Base-by-base conservation (phyloP, 495 filamentous ascomycete genomes). In the Aspergillus cristatus region DNA sequence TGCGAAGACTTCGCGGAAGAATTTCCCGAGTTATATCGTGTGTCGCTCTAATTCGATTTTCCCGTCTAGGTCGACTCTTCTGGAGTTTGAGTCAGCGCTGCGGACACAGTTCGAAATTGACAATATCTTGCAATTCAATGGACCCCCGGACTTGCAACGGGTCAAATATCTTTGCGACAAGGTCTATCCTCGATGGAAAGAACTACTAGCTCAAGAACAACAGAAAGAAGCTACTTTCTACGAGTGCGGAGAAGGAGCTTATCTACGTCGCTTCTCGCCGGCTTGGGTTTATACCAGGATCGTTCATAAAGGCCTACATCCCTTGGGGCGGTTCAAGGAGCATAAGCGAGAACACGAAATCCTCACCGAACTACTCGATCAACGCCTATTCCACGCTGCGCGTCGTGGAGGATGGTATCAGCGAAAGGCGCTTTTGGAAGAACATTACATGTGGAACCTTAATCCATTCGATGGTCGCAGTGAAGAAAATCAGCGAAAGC, bases 261-360 rank as follows among this genome's bases (percentile, higher is more conserved):
- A 98, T 51, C 67, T 98, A 0, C 81, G 91, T 24, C 83, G 89
- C 0, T 90, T 97, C 55, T 93, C 78, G 6, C 86, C 90, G 2
- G 89, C 84, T 10, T 95, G 91, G 78, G 81, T 94, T 2, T 93
- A 94, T 49, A 96, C 91, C 0, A 72, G 91, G 14, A 89, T 98
- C 43, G 71, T 94, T 12, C 88, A 96, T 59, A 97, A 97, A 62
- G 81, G 74, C 6, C 77, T 81, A 0, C 68, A 82, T 35, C 82
- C 84, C n/a, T 71, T 94, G 15, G 90, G 82, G 6, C 77, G 84
- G 11, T 76, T 93, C 43, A 94, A 94, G 51, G 68, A 81, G 35
- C 76, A 95, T 60, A 65, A 68, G 44, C 74, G 80, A 17, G 91
- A 98, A 48, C 78, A 96, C 52, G 63, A 71, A 13, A 57, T 94